Percentiles rank a stretch among this genome's conserved stretches.
These are phyloP conservation scores for Aegilops tauschii DNA, from an alignment of 176 grass and related monocot genomes.

Conservation along the genomic window DNA sequence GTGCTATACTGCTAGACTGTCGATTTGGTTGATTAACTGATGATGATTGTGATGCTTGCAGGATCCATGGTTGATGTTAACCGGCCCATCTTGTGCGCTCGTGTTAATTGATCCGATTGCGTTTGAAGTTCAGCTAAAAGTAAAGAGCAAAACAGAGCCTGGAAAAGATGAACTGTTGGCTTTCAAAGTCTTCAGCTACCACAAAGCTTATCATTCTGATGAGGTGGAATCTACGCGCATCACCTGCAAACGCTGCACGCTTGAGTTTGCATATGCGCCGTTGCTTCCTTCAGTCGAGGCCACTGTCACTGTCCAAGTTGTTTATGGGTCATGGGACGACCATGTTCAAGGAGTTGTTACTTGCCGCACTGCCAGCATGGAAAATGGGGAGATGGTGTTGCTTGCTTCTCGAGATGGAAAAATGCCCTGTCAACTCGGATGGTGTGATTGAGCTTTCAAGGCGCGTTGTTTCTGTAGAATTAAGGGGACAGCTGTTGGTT, in stretches of 20 bases:
- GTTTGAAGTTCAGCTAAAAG: not conserved
- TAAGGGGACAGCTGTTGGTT: not conserved
- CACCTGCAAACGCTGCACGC: not conserved
- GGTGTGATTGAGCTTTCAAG: slow-evolving; percentile 13
- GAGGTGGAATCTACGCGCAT: not conserved
- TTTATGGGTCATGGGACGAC: not conserved
- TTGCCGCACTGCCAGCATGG: not conserved
- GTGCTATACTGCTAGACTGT: no score
- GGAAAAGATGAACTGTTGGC: not conserved
- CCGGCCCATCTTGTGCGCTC: not conserved
- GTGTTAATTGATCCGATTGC: not conserved
- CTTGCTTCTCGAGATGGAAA: slow-evolving; percentile 14
- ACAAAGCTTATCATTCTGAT: not conserved
- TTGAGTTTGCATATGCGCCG: not conserved
- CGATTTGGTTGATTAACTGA: not conserved
- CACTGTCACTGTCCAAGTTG: not conserved
- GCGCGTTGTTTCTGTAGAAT: not conserved
- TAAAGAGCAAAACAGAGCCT: slow-evolving; percentile 2
- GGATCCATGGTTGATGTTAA: not conserved
- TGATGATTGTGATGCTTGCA: not conserved
- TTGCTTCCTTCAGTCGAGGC: not conserved
- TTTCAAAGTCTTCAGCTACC: not conserved
- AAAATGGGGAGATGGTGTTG: not conserved
- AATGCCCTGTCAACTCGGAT: not conserved
- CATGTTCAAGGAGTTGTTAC: not conserved